These are phyloP conservation scores for Mortierella sp. DNA, from an alignment of 371 early-diverging fungal genomes.

Conservation along the genomic window DNA sequence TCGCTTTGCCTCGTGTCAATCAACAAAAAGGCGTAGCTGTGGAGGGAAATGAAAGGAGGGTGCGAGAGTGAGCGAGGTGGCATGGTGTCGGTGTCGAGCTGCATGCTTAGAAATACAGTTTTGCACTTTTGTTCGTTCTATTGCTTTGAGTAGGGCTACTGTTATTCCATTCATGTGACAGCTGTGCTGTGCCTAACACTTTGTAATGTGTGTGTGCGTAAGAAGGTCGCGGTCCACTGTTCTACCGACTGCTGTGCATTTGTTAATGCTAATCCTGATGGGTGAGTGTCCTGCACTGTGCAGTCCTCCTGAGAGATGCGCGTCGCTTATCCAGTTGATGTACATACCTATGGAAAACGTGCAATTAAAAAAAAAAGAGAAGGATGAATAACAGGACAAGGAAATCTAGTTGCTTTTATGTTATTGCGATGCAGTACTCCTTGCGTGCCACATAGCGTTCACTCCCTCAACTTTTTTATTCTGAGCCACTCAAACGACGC, in stretches of 20 bases:
- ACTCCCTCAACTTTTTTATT: neutral
- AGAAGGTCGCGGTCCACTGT: neutral
- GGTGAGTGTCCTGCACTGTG: neutral
- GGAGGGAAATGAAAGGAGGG: neutral
- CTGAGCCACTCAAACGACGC: neutral
- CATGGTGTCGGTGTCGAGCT: neutral
- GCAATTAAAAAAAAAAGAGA: neutral
- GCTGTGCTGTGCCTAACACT: neutral
- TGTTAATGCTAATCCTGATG: neutral
- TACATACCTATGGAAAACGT: neutral
- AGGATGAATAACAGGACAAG: neutral
- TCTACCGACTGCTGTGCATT: neutral
- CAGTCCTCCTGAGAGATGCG: too few relatives aligned
- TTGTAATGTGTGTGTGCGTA: neutral
- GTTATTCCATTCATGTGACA: neutral
- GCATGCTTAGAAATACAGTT: conserved; percentile 24
- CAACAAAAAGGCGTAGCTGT: neutral
- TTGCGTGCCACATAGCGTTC: too few relatives aligned
- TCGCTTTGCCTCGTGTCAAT: neutral
- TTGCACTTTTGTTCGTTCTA: neutral
- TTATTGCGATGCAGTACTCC: neutral
- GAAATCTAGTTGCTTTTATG: neutral
- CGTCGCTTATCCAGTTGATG: neutral
- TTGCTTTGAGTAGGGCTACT: neutral
- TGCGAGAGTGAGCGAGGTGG: neutral